These are phyloP conservation scores for Suhomyces sp. DNA, from an alignment of 805 yeast species.

Conservation along the genomic window DNA sequence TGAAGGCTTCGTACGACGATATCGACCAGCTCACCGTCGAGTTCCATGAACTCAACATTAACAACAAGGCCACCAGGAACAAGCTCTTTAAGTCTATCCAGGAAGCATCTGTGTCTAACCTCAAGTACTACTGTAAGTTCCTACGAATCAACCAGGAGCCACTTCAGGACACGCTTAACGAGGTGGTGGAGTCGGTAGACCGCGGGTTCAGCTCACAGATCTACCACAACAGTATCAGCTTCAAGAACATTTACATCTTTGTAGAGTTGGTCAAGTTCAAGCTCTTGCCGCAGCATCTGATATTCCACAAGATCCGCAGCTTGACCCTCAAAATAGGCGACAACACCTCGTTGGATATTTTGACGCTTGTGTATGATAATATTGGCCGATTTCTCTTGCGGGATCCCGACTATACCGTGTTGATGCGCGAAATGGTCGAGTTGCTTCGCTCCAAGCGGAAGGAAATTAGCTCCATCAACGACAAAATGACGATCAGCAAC, in stretches of 20 bases:
- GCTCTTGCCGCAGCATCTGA: slow-evolving; percentile 64
- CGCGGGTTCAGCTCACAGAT: slow-evolving; percentile 59
- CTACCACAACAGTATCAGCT: slow-evolving; percentile 48
- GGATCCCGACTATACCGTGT: slow-evolving; percentile 51
- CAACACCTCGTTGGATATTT: slow-evolving; percentile 62
- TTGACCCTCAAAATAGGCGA: slow-evolving; percentile 51
- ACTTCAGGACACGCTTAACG: slow-evolving; percentile 50
- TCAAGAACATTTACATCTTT: slow-evolving; percentile 59
- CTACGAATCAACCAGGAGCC: slow-evolving; percentile 54
- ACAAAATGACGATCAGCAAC: slow-evolving; percentile 57
- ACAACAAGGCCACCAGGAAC: slow-evolving; percentile 71
- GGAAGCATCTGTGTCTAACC: slow-evolving; percentile 45
- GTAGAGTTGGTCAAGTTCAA: slow-evolving; percentile 76
- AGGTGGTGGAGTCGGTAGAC: slow-evolving; percentile 55
- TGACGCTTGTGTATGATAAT: slow-evolving; percentile 68
- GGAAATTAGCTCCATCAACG: slow-evolving; percentile 47
- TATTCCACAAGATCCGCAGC: slow-evolving; percentile 69
- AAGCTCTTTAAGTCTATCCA: slow-evolving; percentile 56
- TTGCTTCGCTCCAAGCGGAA: slow-evolving; percentile 50
- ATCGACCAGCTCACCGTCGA: slow-evolving; percentile 47
- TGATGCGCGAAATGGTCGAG: slow-evolving; percentile 63
- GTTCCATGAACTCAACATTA: slow-evolving; percentile 51
- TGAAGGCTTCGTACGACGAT: slow-evolving; percentile 44
- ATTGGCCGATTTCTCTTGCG: slow-evolving; percentile 65
- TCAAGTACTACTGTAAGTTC: slow-evolving; percentile 61